These are phyloP conservation scores for Larix kaempferi DNA, from an alignment of 75 land plant genomes.

Conservation along the genomic window DNA sequence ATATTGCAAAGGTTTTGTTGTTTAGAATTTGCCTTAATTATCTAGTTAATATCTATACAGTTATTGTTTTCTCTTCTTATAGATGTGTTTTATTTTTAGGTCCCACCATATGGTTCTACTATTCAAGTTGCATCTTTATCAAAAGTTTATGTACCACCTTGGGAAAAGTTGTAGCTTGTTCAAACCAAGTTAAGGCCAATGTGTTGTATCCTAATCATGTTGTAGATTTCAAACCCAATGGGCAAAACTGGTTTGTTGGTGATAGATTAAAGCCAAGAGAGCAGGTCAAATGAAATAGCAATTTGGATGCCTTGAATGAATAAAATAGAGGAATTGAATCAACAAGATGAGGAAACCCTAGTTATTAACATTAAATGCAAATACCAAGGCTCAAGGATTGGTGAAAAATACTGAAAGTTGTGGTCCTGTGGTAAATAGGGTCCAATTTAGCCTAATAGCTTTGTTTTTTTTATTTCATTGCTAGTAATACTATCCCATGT, in stretches of 20 bases:
- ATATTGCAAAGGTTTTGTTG: neutral
- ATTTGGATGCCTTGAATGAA: slow-evolving; percentile 46
- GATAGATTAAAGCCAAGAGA: slow-evolving; percentile 44
- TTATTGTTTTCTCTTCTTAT: neutral
- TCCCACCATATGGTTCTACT: slow-evolving; percentile 12
- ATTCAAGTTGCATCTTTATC: slow-evolving; percentile 10
- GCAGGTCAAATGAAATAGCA: slow-evolving; percentile 34
- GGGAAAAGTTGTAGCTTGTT: slow-evolving; percentile 10
- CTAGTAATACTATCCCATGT: too few species aligned
- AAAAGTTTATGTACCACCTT: slow-evolving; percentile 16
- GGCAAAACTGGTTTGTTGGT: slow-evolving; percentile 29
- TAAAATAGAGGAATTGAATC: slow-evolving; percentile 62
- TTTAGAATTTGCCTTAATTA: neutral
- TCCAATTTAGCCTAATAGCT: slow-evolving; percentile 40
- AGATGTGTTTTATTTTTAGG: slow-evolving; percentile 11
- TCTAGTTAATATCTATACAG: neutral
- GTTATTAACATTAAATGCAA: slow-evolving; percentile 18
- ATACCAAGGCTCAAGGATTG: slow-evolving; percentile 8
- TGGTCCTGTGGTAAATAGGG: slow-evolving; percentile 13
- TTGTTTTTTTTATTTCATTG: too few species aligned
- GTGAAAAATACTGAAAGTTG: neutral
- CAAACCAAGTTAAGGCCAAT: slow-evolving; percentile 17
- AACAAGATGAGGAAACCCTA: slow-evolving; percentile 28
- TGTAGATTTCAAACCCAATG: slow-evolving; percentile 20
- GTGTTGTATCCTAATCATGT: slow-evolving; percentile 17